Evolutionary conservation across 129 eudicot species (phyloP).

Genomic region (Escallonia rubra): DNA sequence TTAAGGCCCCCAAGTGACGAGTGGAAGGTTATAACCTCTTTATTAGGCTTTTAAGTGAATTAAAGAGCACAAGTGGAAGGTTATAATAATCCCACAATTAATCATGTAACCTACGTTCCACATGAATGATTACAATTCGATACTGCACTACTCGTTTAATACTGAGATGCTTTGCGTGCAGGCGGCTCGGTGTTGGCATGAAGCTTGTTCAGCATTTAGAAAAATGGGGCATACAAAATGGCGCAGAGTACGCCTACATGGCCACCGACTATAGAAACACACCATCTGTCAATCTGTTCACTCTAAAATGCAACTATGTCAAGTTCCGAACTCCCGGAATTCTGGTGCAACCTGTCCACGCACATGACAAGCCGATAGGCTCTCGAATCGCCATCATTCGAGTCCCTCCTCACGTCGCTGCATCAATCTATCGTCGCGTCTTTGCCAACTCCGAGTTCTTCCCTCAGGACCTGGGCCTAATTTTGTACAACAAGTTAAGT

Average conservation of each 20-base stretch:
- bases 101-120: background rate
- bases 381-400: conserved; percentile 29
- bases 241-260: conserved; percentile 61
- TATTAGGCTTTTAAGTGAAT: background rate
- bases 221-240: conserved; percentile 56
- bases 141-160: background rate
- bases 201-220: conserved; percentile 48
- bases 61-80: conserved; percentile 10
- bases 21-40: background rate
- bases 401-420: conserved; percentile 23
- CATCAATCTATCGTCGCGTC: conserved; percentile 26
- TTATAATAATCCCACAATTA: conserved; percentile 1
- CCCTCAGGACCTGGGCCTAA: conserved; percentile 41
- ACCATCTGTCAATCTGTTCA: conserved; percentile 62
- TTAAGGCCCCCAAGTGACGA: background rate
- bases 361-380: conserved; percentile 31
- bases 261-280: conserved; percentile 56
- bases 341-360: conserved; percentile 55
- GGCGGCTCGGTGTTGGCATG: conserved; percentile 51
- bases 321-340: conserved; percentile 44
- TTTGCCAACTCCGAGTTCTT: conserved; percentile 39
- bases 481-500: conserved; percentile 44
- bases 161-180: conserved; percentile 14
- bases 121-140: background rate
- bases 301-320: conserved; percentile 35